Evolutionary conservation across 306 rosid species (phyloP), one percentile per base, ranked within the genome.

Genomic region (Trifolium repens): DNA sequence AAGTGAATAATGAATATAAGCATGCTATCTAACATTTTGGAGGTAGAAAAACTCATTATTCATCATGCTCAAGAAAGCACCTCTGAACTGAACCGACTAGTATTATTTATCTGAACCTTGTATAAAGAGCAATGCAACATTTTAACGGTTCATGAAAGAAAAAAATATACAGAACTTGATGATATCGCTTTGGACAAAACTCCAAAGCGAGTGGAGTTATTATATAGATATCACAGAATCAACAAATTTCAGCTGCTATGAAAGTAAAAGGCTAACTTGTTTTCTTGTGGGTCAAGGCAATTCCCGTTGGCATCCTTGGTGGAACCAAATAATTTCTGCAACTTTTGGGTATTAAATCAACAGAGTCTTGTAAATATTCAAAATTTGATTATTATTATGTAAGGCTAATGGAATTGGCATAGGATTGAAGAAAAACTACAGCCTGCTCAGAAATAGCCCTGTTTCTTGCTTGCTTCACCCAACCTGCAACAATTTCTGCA

Each of bases 391-490:
- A 74, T 57, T 70, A 74, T 79, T 78, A 90, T 47, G 85, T 55
- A 40, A 88, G 85, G 88, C 92, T 88, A 76, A 96, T 80, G 79
- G 93, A 88, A 69, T 86, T 88, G 65, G 99, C 93, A 82, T 87
- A 90, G 7, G 96, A 93, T 81, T 89, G 93, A 69, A 92, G 91
- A 43, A 92, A 84, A 40, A 89, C 81, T 43, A 96, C 84, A 71
- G 96, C 98, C 84, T 96, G 99, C 87, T 96, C 99, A 11, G 99
- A 82, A 58, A 96, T 89, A 81, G 98, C 99, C 72, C 99, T 86
- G 86, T 92, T 92, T 82, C 97, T 89, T 42, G 92, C 96, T 63
- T 71, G 87, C 78, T 80, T 85, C 77, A 78, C 90, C 97, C 98
- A 92, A 49, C 85, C 93, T 5, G 87, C 82, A 34, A 84, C 93